A percentile compares a stretch with the other conserved stretches of the same genome.
These are phyloP conservation scores for Cordyceps pruinosa DNA, from an alignment of 2,329 filamentous ascomycete genomes.

Conservation along the genomic window DNA sequence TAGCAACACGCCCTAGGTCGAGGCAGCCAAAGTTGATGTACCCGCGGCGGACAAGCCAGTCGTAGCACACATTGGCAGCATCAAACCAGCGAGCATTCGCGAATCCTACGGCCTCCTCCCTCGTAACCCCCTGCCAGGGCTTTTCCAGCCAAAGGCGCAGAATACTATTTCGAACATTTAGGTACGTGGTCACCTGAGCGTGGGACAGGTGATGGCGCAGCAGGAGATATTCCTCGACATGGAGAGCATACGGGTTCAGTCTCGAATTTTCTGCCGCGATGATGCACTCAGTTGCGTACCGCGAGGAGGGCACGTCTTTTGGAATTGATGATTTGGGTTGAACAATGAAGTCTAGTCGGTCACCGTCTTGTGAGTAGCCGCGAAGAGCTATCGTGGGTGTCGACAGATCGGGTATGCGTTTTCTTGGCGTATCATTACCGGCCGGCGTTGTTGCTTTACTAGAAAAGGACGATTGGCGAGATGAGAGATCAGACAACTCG, in stretches of 20 bases:
- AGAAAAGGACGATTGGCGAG: conserved; percentile 45
- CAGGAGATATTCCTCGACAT: conserved; percentile 75
- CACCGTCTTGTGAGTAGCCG: conserved; percentile 24
- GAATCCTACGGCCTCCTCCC: conserved; percentile 84
- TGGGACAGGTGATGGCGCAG: conserved; percentile 77
- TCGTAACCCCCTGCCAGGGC: conserved; percentile 72
- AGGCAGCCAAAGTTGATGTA: conserved; percentile 97
- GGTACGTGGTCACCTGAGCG: conserved; percentile 85
- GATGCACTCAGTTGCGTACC: conserved; percentile 89
- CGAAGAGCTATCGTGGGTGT: background rate
- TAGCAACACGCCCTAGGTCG: conserved; percentile 51
- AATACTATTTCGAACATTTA: conserved; percentile 94
- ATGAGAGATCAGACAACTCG: conserved; percentile 50
- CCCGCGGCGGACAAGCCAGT: conserved; percentile 84
- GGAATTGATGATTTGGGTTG: conserved; percentile 81
- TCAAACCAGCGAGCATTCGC: conserved; percentile 85
- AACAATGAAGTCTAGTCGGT: conserved; percentile 46
- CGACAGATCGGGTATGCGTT: conserved; percentile 18
- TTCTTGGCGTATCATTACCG: conserved; percentile 30
- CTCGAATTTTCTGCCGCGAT: conserved; percentile 83
- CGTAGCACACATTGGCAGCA: conserved; percentile 78
- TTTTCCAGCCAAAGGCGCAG: conserved; percentile 84
- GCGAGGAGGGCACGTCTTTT: conserved; percentile 58
- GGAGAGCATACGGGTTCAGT: conserved; percentile 81
- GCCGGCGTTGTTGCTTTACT: conserved; percentile 59